These are phyloP conservation scores for Skeletonema potamos DNA, from an alignment of 108 stramenopile genomes.

Conservation along the genomic window DNA sequence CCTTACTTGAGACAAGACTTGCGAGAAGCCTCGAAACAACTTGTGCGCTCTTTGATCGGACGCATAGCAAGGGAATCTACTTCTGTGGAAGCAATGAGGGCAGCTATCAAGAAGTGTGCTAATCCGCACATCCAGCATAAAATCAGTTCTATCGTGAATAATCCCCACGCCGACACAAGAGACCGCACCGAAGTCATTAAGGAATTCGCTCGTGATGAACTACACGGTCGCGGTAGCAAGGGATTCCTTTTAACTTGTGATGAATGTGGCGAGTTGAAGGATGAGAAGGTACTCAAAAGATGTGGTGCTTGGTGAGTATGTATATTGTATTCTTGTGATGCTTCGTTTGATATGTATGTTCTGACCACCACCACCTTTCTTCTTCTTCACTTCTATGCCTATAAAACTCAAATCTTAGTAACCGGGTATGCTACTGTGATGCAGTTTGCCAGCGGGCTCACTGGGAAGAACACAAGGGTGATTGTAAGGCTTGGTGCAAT, in stretches of 20 bases:
- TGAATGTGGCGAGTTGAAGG: not conserved
- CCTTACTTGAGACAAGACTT: not conserved
- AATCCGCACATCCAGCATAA: not conserved
- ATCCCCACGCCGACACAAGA: not conserved
- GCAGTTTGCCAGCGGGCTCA: not conserved
- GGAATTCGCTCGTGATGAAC: not conserved
- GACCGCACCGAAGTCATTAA: not conserved
- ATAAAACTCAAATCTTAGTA: not conserved
- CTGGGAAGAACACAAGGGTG: not conserved
- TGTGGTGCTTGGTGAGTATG: constrained; percentile 3
- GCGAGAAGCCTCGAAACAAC: not conserved
- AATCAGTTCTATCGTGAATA: not conserved
- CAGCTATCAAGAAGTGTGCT: constrained; percentile 1
- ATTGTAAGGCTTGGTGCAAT: not conserved
- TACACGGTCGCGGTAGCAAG: not conserved
- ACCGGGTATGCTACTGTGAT: not conserved
- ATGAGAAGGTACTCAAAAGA: constrained; percentile 5
- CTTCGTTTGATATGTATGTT: no score
- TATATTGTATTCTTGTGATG: not conserved
- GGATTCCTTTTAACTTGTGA: not conserved
- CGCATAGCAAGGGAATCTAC: not conserved
- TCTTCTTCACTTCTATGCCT: no score
- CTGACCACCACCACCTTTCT: no score
- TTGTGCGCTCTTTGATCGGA: not conserved
- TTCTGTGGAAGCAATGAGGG: constrained; percentile 4